Base-by-base conservation (phyloP, 345 rosid species). In the Stellera chamaejasme region DNA sequence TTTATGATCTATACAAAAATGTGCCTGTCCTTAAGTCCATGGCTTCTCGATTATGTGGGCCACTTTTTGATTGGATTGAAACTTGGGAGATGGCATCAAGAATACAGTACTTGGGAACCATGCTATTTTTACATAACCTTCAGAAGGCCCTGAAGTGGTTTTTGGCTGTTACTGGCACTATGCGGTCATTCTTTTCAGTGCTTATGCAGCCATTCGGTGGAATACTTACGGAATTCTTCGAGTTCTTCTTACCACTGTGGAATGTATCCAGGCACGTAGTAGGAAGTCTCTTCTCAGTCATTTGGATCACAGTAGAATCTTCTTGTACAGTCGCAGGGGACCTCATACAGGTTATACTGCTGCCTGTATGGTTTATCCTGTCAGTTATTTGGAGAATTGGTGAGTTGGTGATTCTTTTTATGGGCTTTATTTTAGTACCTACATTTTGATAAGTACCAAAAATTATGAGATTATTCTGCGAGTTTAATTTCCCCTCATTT, bases 31-130 rank as follows among this genome's bases (percentile, higher is more conserved):
- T 94, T 6, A 94, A 94, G 79, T 85, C 95, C 32, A 79, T 93
- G 62, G 97, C 93, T 12, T 66, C 95, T 58, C 82, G 87, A 48
- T 69, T 94, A 60, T 85, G 81, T 66, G 99, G 97, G 13, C 97
- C 96, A 12, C 87, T 94, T 52, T 71, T 94, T 60, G 90, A 90
- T 67, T 87, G 99, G 99, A 72, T 85, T 66, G 97, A 90, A 58
- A 87, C 87, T 45, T 90, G 97, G 97, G 99, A 94, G 69, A 90
- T 90, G 99, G 89, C 82, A 10, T 80, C 97, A 2, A 79, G 96
- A 62, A 90, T 94, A 64, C 83, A 82, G 75, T 94, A 94, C 82
- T 67, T 94, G 75, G 99, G 99, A 60, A 94, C 99, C 16, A 94
- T 94, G 97, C 73, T 94, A 55, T 87, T 94, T 74, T 84, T 94